Evolutionary conservation across 2,329 filamentous ascomycete genomes (phyloP), one percentile per base, ranked within the genome.

Genomic region (Clarireedia monteithiana): DNA sequence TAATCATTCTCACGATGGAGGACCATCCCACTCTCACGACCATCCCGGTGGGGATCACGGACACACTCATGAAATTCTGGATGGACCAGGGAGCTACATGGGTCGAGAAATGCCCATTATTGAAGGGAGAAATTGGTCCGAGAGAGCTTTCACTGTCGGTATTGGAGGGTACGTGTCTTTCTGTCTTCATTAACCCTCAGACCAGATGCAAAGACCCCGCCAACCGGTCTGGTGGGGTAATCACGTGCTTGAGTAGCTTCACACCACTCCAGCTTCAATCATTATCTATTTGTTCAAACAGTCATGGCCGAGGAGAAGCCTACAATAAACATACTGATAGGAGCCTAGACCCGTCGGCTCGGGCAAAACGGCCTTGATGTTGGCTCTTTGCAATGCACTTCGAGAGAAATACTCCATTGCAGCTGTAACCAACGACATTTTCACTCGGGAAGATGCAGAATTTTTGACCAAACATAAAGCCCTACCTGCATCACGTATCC

Each of bases 361-460:
- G 24, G 94, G 94, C 69, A 99, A 99, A 74, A 97, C 94, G 0
- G 94, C 94, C 17, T 82, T 97, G 27, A 97, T 99, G 92, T 84
- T 96, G 10, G 86, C 89, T 40, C 88, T 97, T 64, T 96, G 91
- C 76, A 85, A 85, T 38, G 86, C 87, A 6, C 84, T 99, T 6
- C 88, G 94, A 59, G 78, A 85, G 50, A 77, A 81, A 55, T 91
- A 89, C 81, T 90, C 85, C 69, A 88, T 99, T 67, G 94, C 94
- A 0, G 94, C 91, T 58, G 92, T 99, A 23, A 99, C 94, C 50
- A 97, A 97, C 79, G 92, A 97, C 78, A 97, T 97, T 78, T 97
- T 97, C 79, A 97, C 92, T 23, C 87, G 88, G 62, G 94, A 99
- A 75, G 94, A 99, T 77, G 91, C 91, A 76, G 94, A 97, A 73